phyloP scores from a whole-genome alignment of 2,329 filamentous ascomycete species.

The Juglanconis juglandina region DNA sequence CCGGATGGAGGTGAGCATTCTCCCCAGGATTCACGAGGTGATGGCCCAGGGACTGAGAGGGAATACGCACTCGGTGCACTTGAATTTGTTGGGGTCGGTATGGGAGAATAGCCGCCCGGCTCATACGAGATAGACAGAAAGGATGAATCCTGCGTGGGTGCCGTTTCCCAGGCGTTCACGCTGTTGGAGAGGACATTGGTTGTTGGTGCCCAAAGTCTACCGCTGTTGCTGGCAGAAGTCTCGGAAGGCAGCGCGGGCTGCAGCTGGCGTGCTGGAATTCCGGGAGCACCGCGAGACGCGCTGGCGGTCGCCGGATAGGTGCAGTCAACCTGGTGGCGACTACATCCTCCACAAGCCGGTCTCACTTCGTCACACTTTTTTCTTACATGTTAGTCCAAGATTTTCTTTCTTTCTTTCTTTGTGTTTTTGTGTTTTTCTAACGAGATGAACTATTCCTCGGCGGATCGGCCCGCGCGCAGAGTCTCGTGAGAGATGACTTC shows the following conservation, averaged over 20 bases:
- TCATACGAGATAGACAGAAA: neutral
- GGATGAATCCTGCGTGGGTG: neutral
- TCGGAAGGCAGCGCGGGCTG: neutral
- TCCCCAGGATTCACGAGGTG: neutral
- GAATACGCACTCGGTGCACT: neutral
- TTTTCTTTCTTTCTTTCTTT: no score
- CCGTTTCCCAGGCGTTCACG: neutral
- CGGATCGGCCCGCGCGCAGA: neutral
- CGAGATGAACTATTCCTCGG: no score
- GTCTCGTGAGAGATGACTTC: no score
- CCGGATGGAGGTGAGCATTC: neutral
- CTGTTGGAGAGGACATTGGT: neutral
- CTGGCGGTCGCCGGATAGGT: slow-evolving; percentile 16
- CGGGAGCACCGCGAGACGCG: neutral
- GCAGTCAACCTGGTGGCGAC: slow-evolving; percentile 24
- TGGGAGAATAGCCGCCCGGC: neutral
- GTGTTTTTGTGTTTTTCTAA: no score
- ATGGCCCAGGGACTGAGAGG: neutral
- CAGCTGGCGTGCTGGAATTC: neutral
- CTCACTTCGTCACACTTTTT: slow-evolving; percentile 24
- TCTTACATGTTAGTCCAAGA: neutral
- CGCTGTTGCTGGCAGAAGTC: neutral
- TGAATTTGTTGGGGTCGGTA: neutral
- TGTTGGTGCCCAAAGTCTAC: neutral
- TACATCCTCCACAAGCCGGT: slow-evolving; percentile 24